These are phyloP conservation scores for Cladophialophora carrionii DNA, from an alignment of 2,329 filamentous ascomycete genomes.

Conservation along the genomic window DNA sequence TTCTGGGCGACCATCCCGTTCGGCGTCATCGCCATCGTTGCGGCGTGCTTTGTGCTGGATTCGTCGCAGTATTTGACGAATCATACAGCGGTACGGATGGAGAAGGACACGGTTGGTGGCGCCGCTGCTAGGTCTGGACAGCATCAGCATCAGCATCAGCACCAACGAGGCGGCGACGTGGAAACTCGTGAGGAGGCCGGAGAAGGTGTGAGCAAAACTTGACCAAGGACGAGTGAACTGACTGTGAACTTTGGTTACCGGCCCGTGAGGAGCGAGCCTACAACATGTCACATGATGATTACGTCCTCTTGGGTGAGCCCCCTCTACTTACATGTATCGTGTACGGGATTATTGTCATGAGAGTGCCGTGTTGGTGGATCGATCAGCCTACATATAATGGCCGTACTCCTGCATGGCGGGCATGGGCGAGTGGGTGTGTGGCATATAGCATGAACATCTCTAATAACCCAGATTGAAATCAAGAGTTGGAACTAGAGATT, in stretches of 20 bases:
- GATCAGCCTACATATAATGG: no score
- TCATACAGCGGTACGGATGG: conserved; percentile 20
- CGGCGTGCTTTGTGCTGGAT: conserved; percentile 11
- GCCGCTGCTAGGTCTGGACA: not conserved
- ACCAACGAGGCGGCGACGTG: not conserved
- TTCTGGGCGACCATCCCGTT: conserved; percentile 25
- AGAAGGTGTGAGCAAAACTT: not conserved
- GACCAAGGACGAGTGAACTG: not conserved
- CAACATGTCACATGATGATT: not conserved
- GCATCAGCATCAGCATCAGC: not conserved
- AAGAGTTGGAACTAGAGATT: no score
- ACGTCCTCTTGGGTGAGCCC: no score
- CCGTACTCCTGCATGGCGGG: not conserved
- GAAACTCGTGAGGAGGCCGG: not conserved
- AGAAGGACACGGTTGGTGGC: conserved; percentile 13
- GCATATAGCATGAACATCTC: not conserved
- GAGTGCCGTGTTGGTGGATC: no score
- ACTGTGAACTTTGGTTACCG: not conserved
- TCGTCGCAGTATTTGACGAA: conserved; percentile 24
- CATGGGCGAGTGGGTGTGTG: no score
- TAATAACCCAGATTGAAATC: no score
- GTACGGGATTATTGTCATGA: no score
- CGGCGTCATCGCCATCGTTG: conserved; percentile 20
- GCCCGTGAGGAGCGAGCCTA: not conserved
- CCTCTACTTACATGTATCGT: no score